Evolutionary conservation across 2,329 filamentous ascomycete genomes (phyloP).

Genomic region (Alternaria alternata): DNA sequence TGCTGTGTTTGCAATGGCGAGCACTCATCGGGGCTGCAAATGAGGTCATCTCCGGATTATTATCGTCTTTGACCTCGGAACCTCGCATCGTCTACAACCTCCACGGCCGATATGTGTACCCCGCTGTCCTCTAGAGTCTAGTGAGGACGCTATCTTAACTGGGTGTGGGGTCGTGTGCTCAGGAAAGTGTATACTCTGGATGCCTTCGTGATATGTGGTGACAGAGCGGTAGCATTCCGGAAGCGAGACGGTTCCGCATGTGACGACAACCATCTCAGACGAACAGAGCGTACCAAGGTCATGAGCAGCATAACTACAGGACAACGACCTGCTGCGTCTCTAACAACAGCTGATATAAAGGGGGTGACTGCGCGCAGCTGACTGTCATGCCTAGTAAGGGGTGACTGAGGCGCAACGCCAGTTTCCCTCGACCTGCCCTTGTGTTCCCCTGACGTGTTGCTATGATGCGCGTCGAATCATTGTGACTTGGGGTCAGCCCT

Average conservation of each 20-base stretch:
- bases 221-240: background rate
- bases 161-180: constrained; percentile 1
- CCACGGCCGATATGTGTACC: constrained; percentile 32
- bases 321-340: constrained; percentile 13
- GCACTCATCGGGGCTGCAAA: background rate
- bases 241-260: constrained; percentile 5
- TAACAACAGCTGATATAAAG: constrained; percentile 14
- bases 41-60: constrained; percentile 30
- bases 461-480: constrained; percentile 5
- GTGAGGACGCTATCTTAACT: constrained; percentile 9
- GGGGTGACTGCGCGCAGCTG: constrained; percentile 23
- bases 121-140: constrained; percentile 19
- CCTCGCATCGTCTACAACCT: constrained; percentile 16
- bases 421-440: constrained; percentile 9
- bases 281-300: background rate
- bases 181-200: background rate
- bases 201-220: background rate
- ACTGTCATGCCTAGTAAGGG: constrained; percentile 28
- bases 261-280: background rate
- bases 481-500: constrained; percentile 1
- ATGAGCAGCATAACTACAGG: background rate
- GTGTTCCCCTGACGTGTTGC: constrained; percentile 17
- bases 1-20: constrained; percentile 73
- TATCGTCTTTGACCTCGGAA: constrained; percentile 38
- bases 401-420: constrained; percentile 16